phyloP scores from a whole-genome alignment of 2,329 filamentous ascomycete genomes.

The Colletotrichum sublineola region DNA sequence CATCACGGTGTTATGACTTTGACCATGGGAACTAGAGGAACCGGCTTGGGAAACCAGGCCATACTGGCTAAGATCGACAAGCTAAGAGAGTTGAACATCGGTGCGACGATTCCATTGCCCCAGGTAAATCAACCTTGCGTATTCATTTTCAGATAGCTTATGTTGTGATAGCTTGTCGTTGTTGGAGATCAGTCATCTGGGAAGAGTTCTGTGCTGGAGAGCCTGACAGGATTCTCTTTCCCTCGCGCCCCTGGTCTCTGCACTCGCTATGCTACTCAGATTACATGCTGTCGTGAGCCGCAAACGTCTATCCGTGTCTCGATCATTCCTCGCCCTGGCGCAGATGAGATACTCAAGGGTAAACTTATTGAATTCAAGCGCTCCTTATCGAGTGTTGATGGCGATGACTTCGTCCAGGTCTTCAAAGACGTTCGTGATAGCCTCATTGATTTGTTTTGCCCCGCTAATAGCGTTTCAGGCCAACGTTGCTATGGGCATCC shows the following conservation, averaged over 20 bases:
- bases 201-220: constrained; percentile 87
- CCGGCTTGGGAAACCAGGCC: constrained; percentile 21
- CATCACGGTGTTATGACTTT: not conserved
- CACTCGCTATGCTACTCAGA: constrained; percentile 63
- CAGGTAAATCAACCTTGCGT: constrained; percentile 47
- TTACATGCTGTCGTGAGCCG: constrained; percentile 56
- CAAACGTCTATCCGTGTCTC: constrained; percentile 54
- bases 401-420: constrained; percentile 52
- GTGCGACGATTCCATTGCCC: constrained; percentile 51
- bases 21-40: constrained; percentile 7
- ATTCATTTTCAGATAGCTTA: constrained; percentile 8
- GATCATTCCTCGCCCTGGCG: constrained; percentile 54
- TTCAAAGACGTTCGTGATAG: constrained; percentile 46
- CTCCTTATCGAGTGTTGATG: constrained; percentile 45
- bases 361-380: constrained; percentile 48
- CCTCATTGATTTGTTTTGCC: constrained; percentile 45
- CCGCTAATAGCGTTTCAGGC: not conserved
- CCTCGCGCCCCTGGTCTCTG: constrained; percentile 59
- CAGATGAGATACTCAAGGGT: constrained; percentile 39
- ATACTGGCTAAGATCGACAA: constrained; percentile 52
- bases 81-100: constrained; percentile 57
- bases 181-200: constrained; percentile 90
- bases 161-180: constrained; percentile 75
- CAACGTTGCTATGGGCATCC: not conserved
- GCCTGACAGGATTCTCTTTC: constrained; percentile 62